Conservation (phyloP, 495 filamentous ascomycete species). For the Penicillium cataractarum region DNA sequence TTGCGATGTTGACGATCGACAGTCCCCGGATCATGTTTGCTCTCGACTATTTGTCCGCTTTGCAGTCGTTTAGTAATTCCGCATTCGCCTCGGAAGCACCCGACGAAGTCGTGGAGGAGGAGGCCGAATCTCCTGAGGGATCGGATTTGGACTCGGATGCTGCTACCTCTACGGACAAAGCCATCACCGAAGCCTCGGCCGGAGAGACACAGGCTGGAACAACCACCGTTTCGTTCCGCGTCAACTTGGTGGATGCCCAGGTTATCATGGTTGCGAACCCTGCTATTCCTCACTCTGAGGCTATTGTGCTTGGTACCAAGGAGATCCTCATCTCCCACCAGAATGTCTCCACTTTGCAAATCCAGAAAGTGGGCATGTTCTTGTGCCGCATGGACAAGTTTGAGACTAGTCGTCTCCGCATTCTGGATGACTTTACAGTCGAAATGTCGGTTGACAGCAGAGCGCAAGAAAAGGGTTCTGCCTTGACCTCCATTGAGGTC, state of each 20-base stretch:
- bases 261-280: conserved; percentile 96
- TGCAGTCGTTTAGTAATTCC: conserved; percentile 76
- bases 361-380: conserved; percentile 95
- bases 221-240: conserved; percentile 83
- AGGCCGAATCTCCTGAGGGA: conserved; percentile 59
- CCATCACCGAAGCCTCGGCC: conserved; percentile 25
- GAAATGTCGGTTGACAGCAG: conserved; percentile 85
- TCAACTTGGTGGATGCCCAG: conserved; percentile 94
- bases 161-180: conserved; percentile 36
- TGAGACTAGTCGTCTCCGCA: conserved; percentile 80
- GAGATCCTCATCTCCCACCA: conserved; percentile 92
- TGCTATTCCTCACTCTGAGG: conserved; percentile 83
- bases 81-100: conserved; percentile 66
- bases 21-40: conserved; percentile 95
- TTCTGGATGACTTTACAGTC: conserved; percentile 93
- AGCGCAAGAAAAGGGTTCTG: conserved; percentile 64
- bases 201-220: conserved; percentile 43
- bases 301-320: conserved; percentile 93
- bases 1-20: conserved; percentile 92
- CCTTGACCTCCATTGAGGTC: conserved; percentile 76
- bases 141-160: conserved; percentile 63
- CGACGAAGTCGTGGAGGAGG: conserved; percentile 46
- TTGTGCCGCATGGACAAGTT: conserved; percentile 97
- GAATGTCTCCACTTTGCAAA: conserved; percentile 88
- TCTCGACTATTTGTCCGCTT: conserved; percentile 89